Percentiles rank a stretch among this genome's conserved stretches.
These are phyloP conservation scores for Penicillium olsonii DNA, from an alignment of 2,329 filamentous ascomycete species.

Conservation along the genomic window DNA sequence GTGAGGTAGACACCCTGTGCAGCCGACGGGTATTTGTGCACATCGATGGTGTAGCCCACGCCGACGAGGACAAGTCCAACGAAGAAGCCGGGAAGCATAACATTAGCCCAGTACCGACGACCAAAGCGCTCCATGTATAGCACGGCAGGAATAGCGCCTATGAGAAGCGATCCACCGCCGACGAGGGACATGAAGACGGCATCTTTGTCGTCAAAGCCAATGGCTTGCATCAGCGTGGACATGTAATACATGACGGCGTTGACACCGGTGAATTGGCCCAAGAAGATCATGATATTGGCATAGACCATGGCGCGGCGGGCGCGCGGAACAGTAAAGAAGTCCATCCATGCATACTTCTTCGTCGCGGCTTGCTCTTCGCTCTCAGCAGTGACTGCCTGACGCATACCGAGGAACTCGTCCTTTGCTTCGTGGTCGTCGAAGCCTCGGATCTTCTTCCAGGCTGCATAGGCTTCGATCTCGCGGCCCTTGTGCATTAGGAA, in stretches of 20 bases:
- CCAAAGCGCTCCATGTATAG: conserved; percentile 73
- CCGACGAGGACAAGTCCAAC: conserved; percentile 69
- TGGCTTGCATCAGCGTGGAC: conserved; percentile 65
- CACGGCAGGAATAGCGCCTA: conserved; percentile 69
- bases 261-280: conserved; percentile 71
- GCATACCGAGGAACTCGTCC: conserved; percentile 74
- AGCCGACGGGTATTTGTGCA: conserved; percentile 47
- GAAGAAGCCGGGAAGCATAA: conserved; percentile 72
- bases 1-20: conserved; percentile 65
- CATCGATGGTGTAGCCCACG: conserved; percentile 59
- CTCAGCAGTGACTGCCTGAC: conserved; percentile 62
- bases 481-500: conserved; percentile 69
- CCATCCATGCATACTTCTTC: conserved; percentile 67
- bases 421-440: conserved; percentile 57
- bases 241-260: conserved; percentile 75
- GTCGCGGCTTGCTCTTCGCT: conserved; percentile 54
- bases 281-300: conserved; percentile 69
- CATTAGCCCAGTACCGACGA: conserved; percentile 72
- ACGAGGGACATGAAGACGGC: conserved; percentile 71
- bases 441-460: conserved; percentile 73
- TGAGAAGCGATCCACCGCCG: conserved; percentile 65
- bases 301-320: conserved; percentile 67
- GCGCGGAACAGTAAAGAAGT: conserved; percentile 70
- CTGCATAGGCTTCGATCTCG: conserved; percentile 62
- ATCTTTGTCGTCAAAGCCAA: conserved; percentile 64